Percentiles rank a stretch among this genome's conserved stretches.
phyloP scores from a whole-genome alignment of 345 rosid species.

The Rhodamnia argentea region DNA sequence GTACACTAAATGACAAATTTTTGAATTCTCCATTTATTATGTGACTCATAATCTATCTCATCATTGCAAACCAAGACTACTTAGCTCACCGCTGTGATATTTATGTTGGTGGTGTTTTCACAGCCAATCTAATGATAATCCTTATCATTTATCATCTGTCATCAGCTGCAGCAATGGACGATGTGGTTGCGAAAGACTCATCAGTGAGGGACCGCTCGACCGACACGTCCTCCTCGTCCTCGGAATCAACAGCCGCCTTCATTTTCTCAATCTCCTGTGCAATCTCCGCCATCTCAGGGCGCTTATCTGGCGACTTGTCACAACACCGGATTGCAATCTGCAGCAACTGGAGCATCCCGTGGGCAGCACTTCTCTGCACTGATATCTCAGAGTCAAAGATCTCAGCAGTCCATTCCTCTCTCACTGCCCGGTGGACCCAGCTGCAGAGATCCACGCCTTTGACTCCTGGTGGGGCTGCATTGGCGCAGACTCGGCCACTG shows the following conservation, averaged over 20 bases:
- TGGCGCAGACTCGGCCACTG: conserved; percentile 22
- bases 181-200: not conserved
- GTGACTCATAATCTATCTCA: not conserved
- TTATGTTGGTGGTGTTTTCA: not conserved
- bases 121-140: not conserved
- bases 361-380: not conserved
- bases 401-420: conserved; percentile 64
- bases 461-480: conserved; percentile 36
- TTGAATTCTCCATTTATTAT: not conserved
- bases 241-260: not conserved
- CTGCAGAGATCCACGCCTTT: conserved; percentile 18
- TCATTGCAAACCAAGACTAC: not conserved
- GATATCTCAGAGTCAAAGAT: conserved; percentile 12
- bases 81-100: not conserved
- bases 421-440: conserved; percentile 50
- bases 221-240: not conserved
- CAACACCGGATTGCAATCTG: not conserved
- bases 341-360: not conserved
- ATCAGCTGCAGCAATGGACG: not conserved
- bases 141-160: not conserved
- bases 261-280: conserved; percentile 5
- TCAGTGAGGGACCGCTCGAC: not conserved
- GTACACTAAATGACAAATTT: not conserved
- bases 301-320: not conserved
- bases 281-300: not conserved